Evolutionary conservation across 108 stramenopile genomes (phyloP).

Genomic region (Pseudonitzschia multistriata): DNA sequence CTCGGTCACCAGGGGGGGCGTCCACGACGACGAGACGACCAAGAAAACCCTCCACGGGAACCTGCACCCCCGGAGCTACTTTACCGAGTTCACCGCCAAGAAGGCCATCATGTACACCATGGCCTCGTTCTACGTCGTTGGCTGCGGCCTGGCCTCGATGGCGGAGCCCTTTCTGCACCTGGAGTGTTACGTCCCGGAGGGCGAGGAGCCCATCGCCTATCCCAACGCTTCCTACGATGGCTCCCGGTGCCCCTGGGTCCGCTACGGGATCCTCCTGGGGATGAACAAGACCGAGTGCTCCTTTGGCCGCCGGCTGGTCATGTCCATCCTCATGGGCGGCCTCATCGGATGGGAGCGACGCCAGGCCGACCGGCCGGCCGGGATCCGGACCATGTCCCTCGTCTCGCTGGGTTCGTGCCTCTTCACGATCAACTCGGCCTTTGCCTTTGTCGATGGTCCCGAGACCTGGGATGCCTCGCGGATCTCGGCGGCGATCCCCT

Average conservation of each 20-base stretch:
- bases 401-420: slow-evolving; percentile 85
- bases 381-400: slow-evolving; percentile 86
- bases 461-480: slow-evolving; percentile 83
- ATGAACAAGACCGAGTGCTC: slow-evolving; percentile 67
- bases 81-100: slow-evolving; percentile 39
- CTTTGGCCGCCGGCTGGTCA: slow-evolving; percentile 64
- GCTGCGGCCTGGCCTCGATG: slow-evolving; percentile 8
- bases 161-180: slow-evolving; percentile 16
- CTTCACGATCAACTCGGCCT: slow-evolving; percentile 83
- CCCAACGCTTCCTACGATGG: slow-evolving; percentile 56
- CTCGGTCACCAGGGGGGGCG: too few relatives aligned
- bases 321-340: slow-evolving; percentile 58
- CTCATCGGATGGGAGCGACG: slow-evolving; percentile 85
- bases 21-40: not conserved
- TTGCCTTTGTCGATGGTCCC: slow-evolving; percentile 81
- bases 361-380: slow-evolving; percentile 84
- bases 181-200: slow-evolving; percentile 16
- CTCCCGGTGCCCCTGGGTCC: slow-evolving; percentile 44
- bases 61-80: slow-evolving; percentile 22
- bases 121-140: slow-evolving; percentile 29
- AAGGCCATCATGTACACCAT: slow-evolving; percentile 40
- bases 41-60: not conserved
- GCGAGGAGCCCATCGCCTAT: slow-evolving; percentile 18
- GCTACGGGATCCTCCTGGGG: slow-evolving; percentile 45
- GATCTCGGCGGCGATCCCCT: slow-evolving; percentile 80